These are phyloP conservation scores for Hansenula lynferdii DNA, from an alignment of 1,139 yeast genomes.

Conservation along the genomic window DNA sequence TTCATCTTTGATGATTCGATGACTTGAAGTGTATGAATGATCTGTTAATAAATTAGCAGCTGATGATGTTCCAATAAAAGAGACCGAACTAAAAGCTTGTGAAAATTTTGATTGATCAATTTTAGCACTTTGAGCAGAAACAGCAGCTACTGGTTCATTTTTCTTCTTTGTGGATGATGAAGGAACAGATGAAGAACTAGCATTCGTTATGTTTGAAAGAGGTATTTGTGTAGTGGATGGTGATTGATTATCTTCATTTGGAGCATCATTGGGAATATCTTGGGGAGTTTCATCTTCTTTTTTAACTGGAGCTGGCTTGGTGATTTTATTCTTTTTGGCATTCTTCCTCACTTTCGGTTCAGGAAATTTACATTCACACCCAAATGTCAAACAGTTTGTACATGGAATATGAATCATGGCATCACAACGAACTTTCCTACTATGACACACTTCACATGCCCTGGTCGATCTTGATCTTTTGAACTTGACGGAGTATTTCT, in stretches of 20 bases:
- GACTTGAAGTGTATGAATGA: constrained; percentile 25
- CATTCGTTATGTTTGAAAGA: too few relatives aligned
- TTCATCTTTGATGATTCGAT: constrained; percentile 27
- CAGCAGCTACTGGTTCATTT: constrained; percentile 22
- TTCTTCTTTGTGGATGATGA: constrained; percentile 6
- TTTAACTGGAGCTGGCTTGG: background rate
- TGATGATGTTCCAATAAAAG: constrained; percentile 21
- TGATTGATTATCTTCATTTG: too few relatives aligned
- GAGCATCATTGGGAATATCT: too few relatives aligned
- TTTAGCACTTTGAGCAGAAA: constrained; percentile 21
- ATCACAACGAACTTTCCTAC: constrained; percentile 69
- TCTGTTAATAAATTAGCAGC: constrained; percentile 26
- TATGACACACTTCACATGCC: constrained; percentile 52
- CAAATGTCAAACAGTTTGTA: constrained; percentile 72
- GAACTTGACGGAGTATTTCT: constrained; percentile 23
- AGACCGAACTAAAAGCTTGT: constrained; percentile 10
- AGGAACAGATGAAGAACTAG: too few relatives aligned
- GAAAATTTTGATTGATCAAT: constrained; percentile 18
- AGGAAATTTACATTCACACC: constrained; percentile 67
- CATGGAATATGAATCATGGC: constrained; percentile 72
- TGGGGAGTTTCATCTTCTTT: background rate
- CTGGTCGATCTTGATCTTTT: constrained; percentile 27
- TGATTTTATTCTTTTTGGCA: constrained; percentile 17
- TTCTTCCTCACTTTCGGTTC: constrained; percentile 41
- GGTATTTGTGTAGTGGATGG: too few relatives aligned